Evolutionary conservation across 768 basidiomycete species (phyloP).

Genomic region (Nevesoporus exiguus): DNA sequence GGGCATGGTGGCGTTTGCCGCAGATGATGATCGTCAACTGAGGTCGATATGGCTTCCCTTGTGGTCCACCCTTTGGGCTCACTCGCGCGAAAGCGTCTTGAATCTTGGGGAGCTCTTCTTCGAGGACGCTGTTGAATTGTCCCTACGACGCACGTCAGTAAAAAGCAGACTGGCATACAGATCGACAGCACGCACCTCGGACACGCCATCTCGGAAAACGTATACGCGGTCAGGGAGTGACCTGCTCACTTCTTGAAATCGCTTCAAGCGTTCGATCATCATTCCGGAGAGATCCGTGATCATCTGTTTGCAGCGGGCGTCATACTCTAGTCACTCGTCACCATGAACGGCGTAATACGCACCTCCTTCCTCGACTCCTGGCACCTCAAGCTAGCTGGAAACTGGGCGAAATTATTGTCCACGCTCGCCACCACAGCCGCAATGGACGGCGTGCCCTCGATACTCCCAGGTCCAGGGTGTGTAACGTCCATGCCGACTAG

Average conservation of each 20-base stretch:
- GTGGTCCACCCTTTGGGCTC: slow-evolving; percentile 41
- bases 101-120: slow-evolving; percentile 61
- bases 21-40: slow-evolving; percentile 72
- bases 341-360: background rate
- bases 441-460: slow-evolving; percentile 74
- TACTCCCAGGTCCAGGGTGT: slow-evolving; percentile 67
- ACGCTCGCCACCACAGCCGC: slow-evolving; percentile 79
- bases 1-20: slow-evolving; percentile 63
- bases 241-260: slow-evolving; percentile 54
- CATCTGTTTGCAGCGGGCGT: slow-evolving; percentile 47
- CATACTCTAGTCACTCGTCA: background rate
- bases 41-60: slow-evolving; percentile 52
- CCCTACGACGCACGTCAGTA: slow-evolving; percentile 42
- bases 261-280: slow-evolving; percentile 65
- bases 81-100: slow-evolving; percentile 50
- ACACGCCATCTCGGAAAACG: slow-evolving; percentile 80
- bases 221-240: slow-evolving; percentile 63
- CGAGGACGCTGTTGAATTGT: slow-evolving; percentile 62
- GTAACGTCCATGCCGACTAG: slow-evolving; percentile 85
- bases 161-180: background rate
- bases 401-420: slow-evolving; percentile 68
- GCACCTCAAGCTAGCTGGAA: slow-evolving; percentile 68
- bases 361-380: slow-evolving; percentile 44
- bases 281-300: slow-evolving; percentile 60
- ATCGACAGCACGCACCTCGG: slow-evolving; percentile 49